phyloP scores from a whole-genome alignment of 2,329 filamentous ascomycete species.

The Parascedosporium putredinis region DNA sequence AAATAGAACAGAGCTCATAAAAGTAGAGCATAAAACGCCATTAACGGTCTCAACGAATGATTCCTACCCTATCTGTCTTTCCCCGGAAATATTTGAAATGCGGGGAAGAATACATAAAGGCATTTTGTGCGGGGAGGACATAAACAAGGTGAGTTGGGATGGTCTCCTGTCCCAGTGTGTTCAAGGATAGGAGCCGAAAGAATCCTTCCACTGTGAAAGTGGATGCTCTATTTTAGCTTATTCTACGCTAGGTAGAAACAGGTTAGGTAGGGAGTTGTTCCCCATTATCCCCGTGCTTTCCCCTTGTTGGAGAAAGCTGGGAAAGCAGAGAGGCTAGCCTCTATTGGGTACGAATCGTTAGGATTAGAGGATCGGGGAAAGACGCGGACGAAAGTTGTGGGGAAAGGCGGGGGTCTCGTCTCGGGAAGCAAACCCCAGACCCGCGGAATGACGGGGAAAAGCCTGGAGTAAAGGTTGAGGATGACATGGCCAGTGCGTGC shows the following conservation, averaged over 20 bases:
- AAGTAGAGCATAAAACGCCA: neutral
- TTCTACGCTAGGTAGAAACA: neutral
- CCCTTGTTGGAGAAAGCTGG: neutral
- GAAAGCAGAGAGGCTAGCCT: neutral
- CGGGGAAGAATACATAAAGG: neutral
- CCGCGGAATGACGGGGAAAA: neutral
- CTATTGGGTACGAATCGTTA: neutral
- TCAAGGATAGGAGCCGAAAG: neutral
- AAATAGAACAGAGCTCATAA: too few relatives aligned
- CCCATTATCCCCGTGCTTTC: neutral
- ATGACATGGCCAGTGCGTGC: neutral
- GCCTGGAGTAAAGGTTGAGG: neutral
- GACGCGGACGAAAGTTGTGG: slow-evolving; percentile 6
- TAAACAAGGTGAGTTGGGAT: neutral
- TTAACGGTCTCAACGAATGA: neutral
- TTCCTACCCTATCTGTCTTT: neutral
- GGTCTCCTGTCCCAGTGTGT: neutral
- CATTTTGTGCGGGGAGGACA: neutral
- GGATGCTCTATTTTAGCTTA: neutral
- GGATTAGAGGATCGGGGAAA: slow-evolving; percentile 1
- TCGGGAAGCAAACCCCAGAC: neutral
- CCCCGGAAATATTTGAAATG: neutral
- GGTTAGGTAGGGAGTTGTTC: neutral
- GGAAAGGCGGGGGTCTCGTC: neutral
- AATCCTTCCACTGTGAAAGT: too few relatives aligned